These are phyloP conservation scores for Colletotrichum incanum DNA, from an alignment of 2,329 filamentous ascomycete genomes.

Conservation along the genomic window DNA sequence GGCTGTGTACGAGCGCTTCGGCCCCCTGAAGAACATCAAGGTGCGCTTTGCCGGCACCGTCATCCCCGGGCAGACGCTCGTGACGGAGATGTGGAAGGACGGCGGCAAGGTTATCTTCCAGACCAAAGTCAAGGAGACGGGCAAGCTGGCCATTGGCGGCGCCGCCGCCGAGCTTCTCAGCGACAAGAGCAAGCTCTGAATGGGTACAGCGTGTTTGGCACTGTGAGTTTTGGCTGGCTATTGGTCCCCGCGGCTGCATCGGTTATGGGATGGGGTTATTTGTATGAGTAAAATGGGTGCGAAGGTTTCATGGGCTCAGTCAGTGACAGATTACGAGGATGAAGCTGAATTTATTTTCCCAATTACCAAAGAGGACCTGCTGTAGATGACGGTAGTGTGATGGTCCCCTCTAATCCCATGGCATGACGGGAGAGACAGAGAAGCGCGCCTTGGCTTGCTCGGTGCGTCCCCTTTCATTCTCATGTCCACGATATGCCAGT, in stretches of 20 bases:
- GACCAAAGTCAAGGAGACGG: slow-evolving; percentile 91
- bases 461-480: neutral
- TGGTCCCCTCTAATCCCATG: neutral
- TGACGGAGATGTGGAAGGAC: slow-evolving; percentile 96
- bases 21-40: slow-evolving; percentile 91
- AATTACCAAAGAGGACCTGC: slow-evolving; percentile 15
- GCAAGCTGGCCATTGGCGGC: slow-evolving; percentile 87
- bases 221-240: no score
- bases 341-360: slow-evolving; percentile 3
- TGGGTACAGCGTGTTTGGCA: neutral
- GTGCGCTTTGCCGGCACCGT: slow-evolving; percentile 91
- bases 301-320: neutral
- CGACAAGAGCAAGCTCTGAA: slow-evolving; percentile 51
- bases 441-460: neutral
- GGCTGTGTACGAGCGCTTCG: slow-evolving; percentile 88
- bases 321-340: neutral
- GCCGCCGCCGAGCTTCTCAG: slow-evolving; percentile 82
- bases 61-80: slow-evolving; percentile 88
- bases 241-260: neutral
- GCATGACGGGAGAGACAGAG: neutral
- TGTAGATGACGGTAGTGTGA: neutral
- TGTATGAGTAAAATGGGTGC: slow-evolving; percentile 13
- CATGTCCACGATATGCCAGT: neutral
- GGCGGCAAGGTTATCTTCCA: slow-evolving; percentile 86
- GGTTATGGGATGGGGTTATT: neutral